phyloP scores from a whole-genome alignment of 495 filamentous ascomycete genomes.

The Eremomyces bilateralis region DNA sequence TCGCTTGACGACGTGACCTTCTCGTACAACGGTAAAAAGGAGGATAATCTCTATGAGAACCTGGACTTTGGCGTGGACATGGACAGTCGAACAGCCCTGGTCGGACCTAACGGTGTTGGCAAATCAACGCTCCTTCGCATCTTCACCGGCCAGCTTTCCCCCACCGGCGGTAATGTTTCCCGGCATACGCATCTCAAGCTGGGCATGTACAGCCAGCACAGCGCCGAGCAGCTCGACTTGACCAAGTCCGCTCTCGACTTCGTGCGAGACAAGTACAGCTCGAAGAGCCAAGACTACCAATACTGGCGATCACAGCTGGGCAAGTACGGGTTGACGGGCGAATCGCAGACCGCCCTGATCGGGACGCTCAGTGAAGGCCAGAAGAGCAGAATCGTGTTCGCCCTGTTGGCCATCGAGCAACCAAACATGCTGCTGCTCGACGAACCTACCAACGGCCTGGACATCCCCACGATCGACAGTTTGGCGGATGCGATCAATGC shows the following conservation, averaged over 20 bases:
- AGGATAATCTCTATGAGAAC: slow-evolving; percentile 87
- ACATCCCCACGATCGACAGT: slow-evolving; percentile 97
- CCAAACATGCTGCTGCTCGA: slow-evolving; percentile 97
- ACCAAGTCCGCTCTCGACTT: slow-evolving; percentile 97
- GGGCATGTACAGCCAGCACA: slow-evolving; percentile 94
- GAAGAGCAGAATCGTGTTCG: slow-evolving; percentile 94
- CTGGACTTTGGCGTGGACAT: slow-evolving; percentile 98
- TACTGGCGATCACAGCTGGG: slow-evolving; percentile 98
- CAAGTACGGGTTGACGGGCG: slow-evolving; percentile 74
- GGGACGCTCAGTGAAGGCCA: slow-evolving; percentile 95
- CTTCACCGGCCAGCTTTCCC: slow-evolving; percentile 89
- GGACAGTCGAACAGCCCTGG: slow-evolving; percentile 92
- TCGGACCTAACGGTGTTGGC: slow-evolving; percentile 97
- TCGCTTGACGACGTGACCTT: slow-evolving; percentile 95
- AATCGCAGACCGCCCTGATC: slow-evolving; percentile 90
- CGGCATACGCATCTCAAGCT: slow-evolving; percentile 97
- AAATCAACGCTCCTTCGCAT: slow-evolving; percentile 96
- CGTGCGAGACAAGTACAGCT: slow-evolving; percentile 79
- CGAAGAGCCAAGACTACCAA: slow-evolving; percentile 90
- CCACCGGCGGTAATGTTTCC: slow-evolving; percentile 58
- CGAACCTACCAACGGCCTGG: slow-evolving; percentile 97
- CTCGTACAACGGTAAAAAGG: slow-evolving; percentile 76
- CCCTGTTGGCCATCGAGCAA: slow-evolving; percentile 79
- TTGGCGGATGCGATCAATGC: slow-evolving; percentile 95
- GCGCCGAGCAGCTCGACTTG: slow-evolving; percentile 90